A percentile compares a stretch with the other conserved stretches of the same genome.
Evolutionary conservation across 176 grass and related monocot genomes (phyloP).

Genomic region (Bothriochloa decipiens): DNA sequence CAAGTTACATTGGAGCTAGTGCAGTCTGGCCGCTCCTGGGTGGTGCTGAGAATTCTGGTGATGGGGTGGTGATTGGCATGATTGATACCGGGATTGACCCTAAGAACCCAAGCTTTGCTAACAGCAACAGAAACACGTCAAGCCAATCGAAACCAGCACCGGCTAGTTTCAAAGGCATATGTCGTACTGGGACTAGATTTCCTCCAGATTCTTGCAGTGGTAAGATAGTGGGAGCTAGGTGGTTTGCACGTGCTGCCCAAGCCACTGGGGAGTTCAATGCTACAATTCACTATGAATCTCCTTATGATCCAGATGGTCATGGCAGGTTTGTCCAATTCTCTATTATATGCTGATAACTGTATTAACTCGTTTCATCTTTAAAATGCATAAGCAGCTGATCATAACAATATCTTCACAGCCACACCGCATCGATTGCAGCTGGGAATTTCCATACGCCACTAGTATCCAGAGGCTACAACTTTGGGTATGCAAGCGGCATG

Average conservation of each 20-base stretch:
- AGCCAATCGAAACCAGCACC: conserved; percentile 38
- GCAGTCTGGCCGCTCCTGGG: conserved; percentile 74
- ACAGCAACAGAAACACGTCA: conserved; percentile 41
- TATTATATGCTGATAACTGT: not conserved
- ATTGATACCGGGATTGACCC: conserved; percentile 95
- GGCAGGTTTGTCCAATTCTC: conserved; percentile 61
- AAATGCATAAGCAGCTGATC: conserved; percentile 39
- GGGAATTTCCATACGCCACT: conserved; percentile 70
- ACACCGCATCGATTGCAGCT: conserved; percentile 80
- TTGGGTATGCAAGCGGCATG: conserved; percentile 84
- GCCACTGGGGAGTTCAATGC: conserved; percentile 84
- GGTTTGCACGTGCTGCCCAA: conserved; percentile 74
- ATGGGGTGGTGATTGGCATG: conserved; percentile 85
- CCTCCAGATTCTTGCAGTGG: conserved; percentile 69
- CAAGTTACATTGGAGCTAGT: conserved; percentile 69
- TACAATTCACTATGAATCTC: conserved; percentile 82
- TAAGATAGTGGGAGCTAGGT: conserved; percentile 82
- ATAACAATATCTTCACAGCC: conserved; percentile 52
- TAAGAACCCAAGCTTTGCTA: conserved; percentile 75
- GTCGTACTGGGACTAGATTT: conserved; percentile 68
- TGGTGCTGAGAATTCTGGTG: conserved; percentile 64
- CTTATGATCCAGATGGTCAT: conserved; percentile 97
- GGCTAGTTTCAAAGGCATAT: conserved; percentile 75
- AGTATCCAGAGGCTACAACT: conserved; percentile 70
- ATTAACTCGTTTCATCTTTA: not conserved